A percentile compares a stretch with the other conserved stretches of the same genome.
Evolutionary conservation across 2,329 filamentous ascomycete genomes (phyloP).

Genomic region (Fusarium udum): DNA sequence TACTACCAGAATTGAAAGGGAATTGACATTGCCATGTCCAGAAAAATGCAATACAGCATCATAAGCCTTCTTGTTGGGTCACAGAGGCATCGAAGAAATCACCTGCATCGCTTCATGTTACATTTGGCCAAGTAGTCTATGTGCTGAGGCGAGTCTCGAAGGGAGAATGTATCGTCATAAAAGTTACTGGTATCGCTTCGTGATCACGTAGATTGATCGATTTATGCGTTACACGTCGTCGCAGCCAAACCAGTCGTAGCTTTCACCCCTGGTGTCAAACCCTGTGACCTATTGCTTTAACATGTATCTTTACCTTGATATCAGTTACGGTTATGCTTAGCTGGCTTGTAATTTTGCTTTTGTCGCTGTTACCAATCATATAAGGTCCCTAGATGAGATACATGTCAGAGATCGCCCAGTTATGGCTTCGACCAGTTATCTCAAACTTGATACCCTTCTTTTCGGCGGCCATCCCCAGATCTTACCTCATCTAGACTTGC

Average conservation of each 20-base stretch:
- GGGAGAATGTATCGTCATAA: neutral
- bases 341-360: neutral
- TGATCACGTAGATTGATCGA: neutral
- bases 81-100: neutral
- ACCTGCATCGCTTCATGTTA: neutral
- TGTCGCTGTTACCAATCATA: neutral
- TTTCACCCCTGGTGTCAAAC: neutral
- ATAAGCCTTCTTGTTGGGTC: neutral
- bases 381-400: neutral
- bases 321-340: neutral
- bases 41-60: neutral
- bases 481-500: neutral
- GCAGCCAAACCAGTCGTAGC: neutral
- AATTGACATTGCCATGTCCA: neutral
- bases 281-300: neutral
- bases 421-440: neutral
- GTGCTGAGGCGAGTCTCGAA: neutral
- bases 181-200: neutral
- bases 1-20: neutral
- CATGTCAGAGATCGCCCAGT: neutral
- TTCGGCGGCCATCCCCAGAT: neutral
- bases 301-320: neutral
- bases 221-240: neutral
- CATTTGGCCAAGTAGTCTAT: neutral
- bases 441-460: neutral